Evolutionary conservation across 1,284 basidiomycete genomes (phyloP), one percentile per base, ranked within the genome.

Genomic region (Ceratobasidium sp.): DNA sequence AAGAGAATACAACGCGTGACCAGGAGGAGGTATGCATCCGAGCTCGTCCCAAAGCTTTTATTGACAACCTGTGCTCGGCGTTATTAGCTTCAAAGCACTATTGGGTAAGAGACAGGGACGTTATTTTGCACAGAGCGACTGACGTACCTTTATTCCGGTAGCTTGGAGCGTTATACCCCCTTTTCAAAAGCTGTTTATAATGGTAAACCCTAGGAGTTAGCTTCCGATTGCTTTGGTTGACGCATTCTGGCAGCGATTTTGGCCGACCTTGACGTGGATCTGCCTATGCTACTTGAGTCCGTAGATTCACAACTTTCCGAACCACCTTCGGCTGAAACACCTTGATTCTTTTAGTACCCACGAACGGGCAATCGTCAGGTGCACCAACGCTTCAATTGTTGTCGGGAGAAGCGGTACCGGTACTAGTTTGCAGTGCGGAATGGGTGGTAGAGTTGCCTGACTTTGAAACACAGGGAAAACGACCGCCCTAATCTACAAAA

Each of bases 381-480:
- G 19, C 13, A 13, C 43, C 13, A 19, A 19, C 3, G 43, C 43
- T 46, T 46, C 43, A 14, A 19, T 46, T 9, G 43, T 46, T 2
- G 43, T 46, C 11, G 43, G 43, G 13, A 46, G 43, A 46, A 46
- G 43, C 13, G 43, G 43, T 19, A 46, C 43, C 11, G 43, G 43
- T 46, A 46, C 2, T 34, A 34, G 8, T 34, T 34, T 34, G 4
- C 34, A 34, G 34, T 3, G 34, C 8, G 2, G 34, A 34, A 3
- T 8, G 34, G 8, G 34, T 34, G 34, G 34, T 8, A 34, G 34
- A 34, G 34, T 34, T 8, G 34, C 8, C 34, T 34, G 34, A 34
- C 34, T 34, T 34, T 34, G 34, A 34, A 34, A 34, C 34, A 37
- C n/a, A 63, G 61, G 61, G 0, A 63, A 63, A 63, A 63, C 61